Percentiles rank a stretch among this genome's conserved stretches.
These are phyloP conservation scores for Dryadomyces quercivorus DNA, from an alignment of 2,329 filamentous ascomycete genomes.

Conservation along the genomic window DNA sequence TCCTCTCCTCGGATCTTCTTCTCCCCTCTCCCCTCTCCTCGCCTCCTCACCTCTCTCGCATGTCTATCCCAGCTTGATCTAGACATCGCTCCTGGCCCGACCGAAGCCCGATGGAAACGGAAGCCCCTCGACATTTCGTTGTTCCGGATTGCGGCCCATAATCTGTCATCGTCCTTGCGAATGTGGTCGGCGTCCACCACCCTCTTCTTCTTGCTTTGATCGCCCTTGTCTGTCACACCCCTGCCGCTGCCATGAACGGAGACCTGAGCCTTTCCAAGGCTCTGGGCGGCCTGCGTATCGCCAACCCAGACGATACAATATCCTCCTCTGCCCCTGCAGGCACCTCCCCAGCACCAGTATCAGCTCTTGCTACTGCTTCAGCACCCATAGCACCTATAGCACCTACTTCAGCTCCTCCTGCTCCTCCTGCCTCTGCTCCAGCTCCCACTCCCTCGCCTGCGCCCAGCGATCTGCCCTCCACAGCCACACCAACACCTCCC, in stretches of 20 bases:
- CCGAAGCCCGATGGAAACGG: conserved; percentile 5
- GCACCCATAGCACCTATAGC: too few relatives aligned
- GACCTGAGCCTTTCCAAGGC: conserved; percentile 87
- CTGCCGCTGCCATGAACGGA: conserved; percentile 56
- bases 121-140: neutral
- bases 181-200: conserved; percentile 3
- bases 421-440: too few relatives aligned
- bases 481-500: conserved; percentile 2
- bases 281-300: conserved; percentile 88
- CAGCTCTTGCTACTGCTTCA: too few relatives aligned
- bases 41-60: too few relatives aligned
- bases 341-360: neutral
- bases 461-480: neutral
- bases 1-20: too few relatives aligned
- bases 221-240: neutral
- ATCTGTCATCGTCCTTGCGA: neutral
- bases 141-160: neutral
- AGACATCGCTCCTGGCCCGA: neutral
- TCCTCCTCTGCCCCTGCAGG: conserved; percentile 4
- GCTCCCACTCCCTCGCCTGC: too few relatives aligned
- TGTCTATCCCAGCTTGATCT: neutral
- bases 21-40: too few relatives aligned
- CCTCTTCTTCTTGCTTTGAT: conserved; percentile 4
- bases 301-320: conserved; percentile 68
- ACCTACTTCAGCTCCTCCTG: too few relatives aligned